Conservation (phyloP, 306 rosid genomes). For the Mimosa pudica region DNA sequence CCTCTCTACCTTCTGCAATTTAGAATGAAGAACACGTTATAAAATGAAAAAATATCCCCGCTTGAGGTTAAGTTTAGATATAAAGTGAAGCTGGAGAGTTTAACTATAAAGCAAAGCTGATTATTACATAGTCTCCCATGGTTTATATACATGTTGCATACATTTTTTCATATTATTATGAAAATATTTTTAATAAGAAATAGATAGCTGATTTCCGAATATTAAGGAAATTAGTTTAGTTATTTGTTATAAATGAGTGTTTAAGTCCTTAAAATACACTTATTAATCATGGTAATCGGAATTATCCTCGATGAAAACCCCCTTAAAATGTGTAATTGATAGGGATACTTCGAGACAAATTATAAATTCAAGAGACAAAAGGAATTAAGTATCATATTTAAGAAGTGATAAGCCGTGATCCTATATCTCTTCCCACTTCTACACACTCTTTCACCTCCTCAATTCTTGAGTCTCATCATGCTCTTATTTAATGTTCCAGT, state of each 20-base stretch:
- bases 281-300: too few relatives aligned
- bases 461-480: not conserved
- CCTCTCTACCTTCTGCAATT: constrained; percentile 84
- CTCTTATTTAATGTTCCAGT: not conserved
- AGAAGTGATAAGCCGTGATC: not conserved
- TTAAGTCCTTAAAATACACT: too few relatives aligned
- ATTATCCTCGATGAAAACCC: too few relatives aligned
- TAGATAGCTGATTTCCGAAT: too few relatives aligned
- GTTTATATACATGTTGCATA: not conserved
- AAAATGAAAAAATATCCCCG: not conserved
- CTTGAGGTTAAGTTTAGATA: not conserved
- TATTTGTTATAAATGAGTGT: too few relatives aligned
- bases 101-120: not conserved
- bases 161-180: not conserved
- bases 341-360: too few relatives aligned
- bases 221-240: too few relatives aligned
- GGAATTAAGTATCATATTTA: too few relatives aligned
- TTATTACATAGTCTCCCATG: not conserved
- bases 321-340: too few relatives aligned
- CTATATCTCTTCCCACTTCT: not conserved
- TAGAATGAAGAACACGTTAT: constrained; percentile 23
- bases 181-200: not conserved
- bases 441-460: not conserved
- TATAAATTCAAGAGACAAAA: too few relatives aligned
- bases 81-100: too few relatives aligned